Evolutionary conservation across 345 rosid species (phyloP).

Genomic region (Turritis glabra): DNA sequence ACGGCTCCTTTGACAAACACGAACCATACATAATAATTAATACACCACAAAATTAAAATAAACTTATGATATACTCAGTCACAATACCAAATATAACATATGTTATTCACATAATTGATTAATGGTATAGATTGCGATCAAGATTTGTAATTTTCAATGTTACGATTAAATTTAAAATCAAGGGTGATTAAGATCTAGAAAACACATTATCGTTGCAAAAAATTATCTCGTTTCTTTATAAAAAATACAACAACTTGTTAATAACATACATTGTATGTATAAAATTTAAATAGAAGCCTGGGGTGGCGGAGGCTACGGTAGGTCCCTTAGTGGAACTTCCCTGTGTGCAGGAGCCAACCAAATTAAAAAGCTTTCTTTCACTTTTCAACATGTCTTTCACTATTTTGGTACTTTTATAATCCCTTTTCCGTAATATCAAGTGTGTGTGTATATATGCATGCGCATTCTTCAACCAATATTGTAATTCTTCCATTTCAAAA

Average conservation of each 20-base stretch:
- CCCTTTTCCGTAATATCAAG: neutral
- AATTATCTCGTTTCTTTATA: neutral
- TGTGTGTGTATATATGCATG: neutral
- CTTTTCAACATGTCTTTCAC: conserved; percentile 27
- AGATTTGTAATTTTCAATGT: neutral
- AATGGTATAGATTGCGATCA: neutral
- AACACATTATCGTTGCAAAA: neutral
- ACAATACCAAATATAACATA: neutral
- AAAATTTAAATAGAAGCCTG: neutral
- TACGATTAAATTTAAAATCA: neutral
- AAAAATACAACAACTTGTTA: neutral
- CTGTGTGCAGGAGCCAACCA: conserved; percentile 37
- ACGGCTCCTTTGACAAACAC: neutral
- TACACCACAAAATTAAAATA: neutral
- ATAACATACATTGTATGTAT: conserved; percentile 1
- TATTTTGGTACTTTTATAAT: neutral
- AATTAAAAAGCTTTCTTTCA: conserved; percentile 6
- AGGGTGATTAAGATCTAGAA: neutral
- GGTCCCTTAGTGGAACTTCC: conserved; percentile 33
- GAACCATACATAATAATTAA: neutral
- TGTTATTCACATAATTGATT: neutral
- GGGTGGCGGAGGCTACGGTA: conserved; percentile 20
- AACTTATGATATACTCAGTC: neutral
- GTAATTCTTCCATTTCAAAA: neutral
- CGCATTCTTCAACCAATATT: conserved; percentile 5